Base-by-base conservation (phyloP, 495 filamentous ascomycete genomes). In the Aspergillus bridgeri region DNA sequence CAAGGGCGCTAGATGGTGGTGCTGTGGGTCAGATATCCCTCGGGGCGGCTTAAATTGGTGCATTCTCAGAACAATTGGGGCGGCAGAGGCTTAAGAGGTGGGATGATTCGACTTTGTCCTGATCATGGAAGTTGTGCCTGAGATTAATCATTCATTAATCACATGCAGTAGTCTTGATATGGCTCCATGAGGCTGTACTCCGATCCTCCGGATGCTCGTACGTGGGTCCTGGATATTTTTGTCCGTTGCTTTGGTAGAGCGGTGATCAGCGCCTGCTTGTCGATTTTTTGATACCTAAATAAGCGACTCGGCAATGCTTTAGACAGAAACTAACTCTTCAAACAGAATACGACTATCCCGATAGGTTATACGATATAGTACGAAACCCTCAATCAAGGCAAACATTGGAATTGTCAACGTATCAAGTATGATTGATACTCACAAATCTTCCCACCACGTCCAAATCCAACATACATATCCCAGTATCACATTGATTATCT, bases 391-490 rank as follows among this genome's bases (percentile, higher is more conserved):
- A 23, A 74, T 56, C 67, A 75, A 50, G 45, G 70, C 69, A 49
- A 59, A 75, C 25, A 68, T 75, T 23, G 72, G 65, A 51, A 56
- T 21, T 38, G 57, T 62, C 0, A 33, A 53, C 47, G 59, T 61
- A 59, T 70, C 59, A 52, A 62, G 69, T n/a, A n/a, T n/a, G n/a
- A n/a, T n/a, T n/a, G n/a, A n/a, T n/a, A n/a, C n/a, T n/a, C n/a
- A n/a, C 48, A 46, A 0, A 53, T 45, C 42, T 58, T 38, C 3
- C 69, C 69, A 58, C 69, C 69, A 51, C 59, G 13, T 53, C 49
- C 75, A 72, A 79, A 25, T 69, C 66, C 24, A 67, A 50, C 9
- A 58, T 21, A 9, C 52, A 55, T 7, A 64, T 72, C 23, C 76
- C 73, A n/a, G n/a, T n/a, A n/a, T n/a, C n/a, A n/a, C n/a, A n/a